Percentiles rank a stretch among this genome's conserved stretches.
Evolutionary conservation across 2,329 filamentous ascomycete genomes (phyloP).

Genomic region (Xylariaceae sp.): DNA sequence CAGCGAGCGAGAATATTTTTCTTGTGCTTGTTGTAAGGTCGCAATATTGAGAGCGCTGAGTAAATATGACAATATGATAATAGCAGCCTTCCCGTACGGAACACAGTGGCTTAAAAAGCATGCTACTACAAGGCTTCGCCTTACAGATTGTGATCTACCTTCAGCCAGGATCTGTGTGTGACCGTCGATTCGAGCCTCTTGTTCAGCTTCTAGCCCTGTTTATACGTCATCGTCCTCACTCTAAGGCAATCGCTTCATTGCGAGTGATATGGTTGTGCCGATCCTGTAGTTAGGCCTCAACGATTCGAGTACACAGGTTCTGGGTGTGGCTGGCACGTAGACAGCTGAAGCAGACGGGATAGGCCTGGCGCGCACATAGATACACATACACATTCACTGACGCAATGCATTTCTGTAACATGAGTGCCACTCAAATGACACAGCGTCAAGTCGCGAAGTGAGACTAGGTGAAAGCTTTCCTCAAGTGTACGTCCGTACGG

Average conservation of each 20-base stretch:
- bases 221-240: constrained; percentile 11
- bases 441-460: constrained; percentile 19
- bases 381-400: constrained; percentile 5
- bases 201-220: constrained; percentile 10
- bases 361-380: background rate
- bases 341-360: background rate
- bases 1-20: background rate
- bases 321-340: background rate
- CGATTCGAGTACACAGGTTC: background rate
- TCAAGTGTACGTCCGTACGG: constrained; percentile 25
- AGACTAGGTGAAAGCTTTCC: constrained; percentile 11
- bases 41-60: background rate
- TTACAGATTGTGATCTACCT: constrained; percentile 1
- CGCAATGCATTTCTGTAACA: constrained; percentile 16
- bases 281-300: constrained; percentile 5
- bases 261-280: background rate
- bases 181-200: constrained; percentile 5
- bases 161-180: constrained; percentile 1
- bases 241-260: background rate
- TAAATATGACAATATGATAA: background rate
- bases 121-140: background rate
- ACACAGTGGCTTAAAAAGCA: background rate
- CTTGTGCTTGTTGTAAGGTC: background rate
- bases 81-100: background rate
- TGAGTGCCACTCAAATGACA: constrained; percentile 1